These are phyloP conservation scores for Juglanconis juglandina DNA, from an alignment of 2,329 filamentous ascomycete species.

Conservation along the genomic window DNA sequence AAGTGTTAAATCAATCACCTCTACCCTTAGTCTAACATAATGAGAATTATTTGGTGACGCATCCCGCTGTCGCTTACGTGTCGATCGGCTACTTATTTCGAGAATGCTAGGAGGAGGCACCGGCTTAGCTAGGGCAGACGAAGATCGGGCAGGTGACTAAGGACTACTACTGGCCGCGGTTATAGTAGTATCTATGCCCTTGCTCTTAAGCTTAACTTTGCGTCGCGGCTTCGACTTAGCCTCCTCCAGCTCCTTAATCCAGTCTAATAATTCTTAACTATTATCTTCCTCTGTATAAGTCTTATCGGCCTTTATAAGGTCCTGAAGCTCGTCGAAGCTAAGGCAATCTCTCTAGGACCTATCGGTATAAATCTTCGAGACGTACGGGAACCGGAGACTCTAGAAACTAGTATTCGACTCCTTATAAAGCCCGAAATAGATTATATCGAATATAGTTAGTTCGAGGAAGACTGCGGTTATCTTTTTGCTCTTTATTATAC, in stretches of 20 bases:
- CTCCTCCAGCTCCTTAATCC: slow-evolving; percentile 58
- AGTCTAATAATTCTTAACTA: slow-evolving; percentile 57
- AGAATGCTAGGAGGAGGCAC: too few relatives aligned
- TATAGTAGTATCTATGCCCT: too few relatives aligned
- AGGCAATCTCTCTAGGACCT: slow-evolving; percentile 66
- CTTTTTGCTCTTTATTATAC: slow-evolving; percentile 38
- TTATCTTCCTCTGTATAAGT: slow-evolving; percentile 48
- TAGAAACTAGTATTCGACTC: slow-evolving; percentile 66
- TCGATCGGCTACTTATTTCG: not conserved
- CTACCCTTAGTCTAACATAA: not conserved
- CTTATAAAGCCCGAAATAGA: slow-evolving; percentile 77
- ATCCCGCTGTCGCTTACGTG: slow-evolving; percentile 8
- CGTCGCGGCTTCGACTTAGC: too few relatives aligned
- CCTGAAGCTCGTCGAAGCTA: slow-evolving; percentile 67
- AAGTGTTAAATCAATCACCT: not conserved
- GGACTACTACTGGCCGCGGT: too few relatives aligned
- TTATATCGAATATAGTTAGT: slow-evolving; percentile 75
- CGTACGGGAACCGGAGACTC: slow-evolving; percentile 71
- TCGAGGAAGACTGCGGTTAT: slow-evolving; percentile 58
- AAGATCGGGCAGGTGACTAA: too few relatives aligned
- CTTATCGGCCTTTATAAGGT: slow-evolving; percentile 57
- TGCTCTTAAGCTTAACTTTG: too few relatives aligned
- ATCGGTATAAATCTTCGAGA: slow-evolving; percentile 76
- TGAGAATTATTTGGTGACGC: not conserved
- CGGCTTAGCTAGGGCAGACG: too few relatives aligned